These are phyloP conservation scores for Xylaria sp. DNA, from an alignment of 2,329 filamentous ascomycete species.

Conservation along the genomic window DNA sequence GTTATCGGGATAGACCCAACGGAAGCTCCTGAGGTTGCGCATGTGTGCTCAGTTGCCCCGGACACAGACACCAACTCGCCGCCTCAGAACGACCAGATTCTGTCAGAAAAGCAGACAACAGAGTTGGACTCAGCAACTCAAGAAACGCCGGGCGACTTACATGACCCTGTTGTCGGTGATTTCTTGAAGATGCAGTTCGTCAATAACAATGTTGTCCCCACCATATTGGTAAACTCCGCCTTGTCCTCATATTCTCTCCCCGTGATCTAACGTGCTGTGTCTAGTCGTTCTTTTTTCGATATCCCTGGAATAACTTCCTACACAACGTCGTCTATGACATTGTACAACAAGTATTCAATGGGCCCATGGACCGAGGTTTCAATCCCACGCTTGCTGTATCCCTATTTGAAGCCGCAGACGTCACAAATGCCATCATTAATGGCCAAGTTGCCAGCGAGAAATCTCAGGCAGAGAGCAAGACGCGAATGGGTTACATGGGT, in stretches of 20 bases:
- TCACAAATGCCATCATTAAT: slow-evolving; percentile 87
- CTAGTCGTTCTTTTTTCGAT: slow-evolving; percentile 94
- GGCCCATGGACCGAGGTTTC: slow-evolving; percentile 92
- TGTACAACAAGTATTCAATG: slow-evolving; percentile 98
- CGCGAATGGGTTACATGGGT: slow-evolving; percentile 93
- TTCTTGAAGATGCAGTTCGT: slow-evolving; percentile 95
- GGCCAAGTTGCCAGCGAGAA: slow-evolving; percentile 84
- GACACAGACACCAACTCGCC: background rate
- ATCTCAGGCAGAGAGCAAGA: slow-evolving; percentile 75
- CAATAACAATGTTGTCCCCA: slow-evolving; percentile 87
- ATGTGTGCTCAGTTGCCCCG: background rate
- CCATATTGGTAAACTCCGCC: slow-evolving; percentile 70
- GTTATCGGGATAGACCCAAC: background rate
- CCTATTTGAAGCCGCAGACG: slow-evolving; percentile 82
- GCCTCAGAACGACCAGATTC: background rate
- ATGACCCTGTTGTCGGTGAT: slow-evolving; percentile 80
- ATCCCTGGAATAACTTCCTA: slow-evolving; percentile 99
- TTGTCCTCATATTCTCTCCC: slow-evolving; percentile 17
- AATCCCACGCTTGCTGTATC: slow-evolving; percentile 87
- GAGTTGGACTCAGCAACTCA: background rate
- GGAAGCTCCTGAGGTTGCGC: background rate
- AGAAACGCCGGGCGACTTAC: slow-evolving; percentile 12
- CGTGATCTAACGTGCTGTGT: slow-evolving; percentile 18
- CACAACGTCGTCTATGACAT: slow-evolving; percentile 99
- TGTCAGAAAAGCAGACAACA: slow-evolving; percentile 1